These are phyloP conservation scores for Phlyctochytrium arcticum DNA, from an alignment of 192 early-diverging fungal genomes.

Conservation along the genomic window DNA sequence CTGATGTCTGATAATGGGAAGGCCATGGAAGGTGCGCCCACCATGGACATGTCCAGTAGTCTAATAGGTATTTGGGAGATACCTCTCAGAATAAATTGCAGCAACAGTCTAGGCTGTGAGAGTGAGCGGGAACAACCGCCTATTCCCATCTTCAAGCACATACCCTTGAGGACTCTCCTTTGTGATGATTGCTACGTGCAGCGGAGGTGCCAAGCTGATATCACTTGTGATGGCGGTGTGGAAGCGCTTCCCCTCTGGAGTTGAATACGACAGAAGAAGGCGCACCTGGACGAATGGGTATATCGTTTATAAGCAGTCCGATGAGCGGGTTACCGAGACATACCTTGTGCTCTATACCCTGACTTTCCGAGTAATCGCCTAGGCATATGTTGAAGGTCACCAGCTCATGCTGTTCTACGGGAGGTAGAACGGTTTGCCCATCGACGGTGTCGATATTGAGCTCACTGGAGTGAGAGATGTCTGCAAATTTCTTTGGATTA, in stretches of 20 bases:
- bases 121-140: background rate
- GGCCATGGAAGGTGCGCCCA: background rate
- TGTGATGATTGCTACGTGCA: background rate
- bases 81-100: background rate
- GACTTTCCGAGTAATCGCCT: slow-evolving; percentile 31
- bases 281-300: background rate
- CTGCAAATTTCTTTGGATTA: background rate
- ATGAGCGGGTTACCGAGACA: background rate
- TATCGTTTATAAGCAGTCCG: background rate
- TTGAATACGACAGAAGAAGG: background rate
- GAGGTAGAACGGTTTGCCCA: slow-evolving; percentile 38
- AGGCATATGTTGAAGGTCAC: slow-evolving; percentile 45
- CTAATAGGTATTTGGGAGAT: background rate
- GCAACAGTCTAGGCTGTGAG: background rate
- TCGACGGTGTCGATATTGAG: slow-evolving; percentile 33
- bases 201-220: background rate
- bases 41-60: background rate
- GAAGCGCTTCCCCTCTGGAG: background rate
- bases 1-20: background rate
- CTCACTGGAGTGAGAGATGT: slow-evolving; percentile 6
- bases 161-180: background rate
- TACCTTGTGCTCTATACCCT: slow-evolving; percentile 32
- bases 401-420: slow-evolving; percentile 26
- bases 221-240: background rate
- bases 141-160: background rate